A percentile compares a stretch with the other conserved stretches of the same genome.
These are phyloP conservation scores for Prinsepia uniflora DNA, from an alignment of 306 rosid genomes.

Conservation along the genomic window DNA sequence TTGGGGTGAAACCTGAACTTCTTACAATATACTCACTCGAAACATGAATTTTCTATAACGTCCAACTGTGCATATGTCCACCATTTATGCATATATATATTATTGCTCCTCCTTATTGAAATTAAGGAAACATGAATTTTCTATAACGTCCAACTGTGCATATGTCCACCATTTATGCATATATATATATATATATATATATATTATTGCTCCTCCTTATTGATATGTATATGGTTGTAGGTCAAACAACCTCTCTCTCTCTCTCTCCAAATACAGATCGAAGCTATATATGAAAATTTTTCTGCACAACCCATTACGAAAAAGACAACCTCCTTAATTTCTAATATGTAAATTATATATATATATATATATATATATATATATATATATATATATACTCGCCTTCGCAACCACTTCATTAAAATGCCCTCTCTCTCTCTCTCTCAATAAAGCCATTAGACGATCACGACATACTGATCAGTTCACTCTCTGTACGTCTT, in stretches of 20 bases:
- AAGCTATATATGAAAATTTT: too few species aligned
- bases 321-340: conserved; percentile 17
- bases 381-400: not conserved
- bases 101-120: not conserved
- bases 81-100: conserved; percentile 7
- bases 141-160: not conserved
- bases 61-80: not conserved
- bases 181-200: too few species aligned
- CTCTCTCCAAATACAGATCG: too few species aligned
- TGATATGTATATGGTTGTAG: not conserved
- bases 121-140: not conserved
- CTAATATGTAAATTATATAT: too few species aligned
- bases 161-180: conserved; percentile 14
- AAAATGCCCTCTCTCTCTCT: conserved; percentile 16
- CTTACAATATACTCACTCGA: too few species aligned
- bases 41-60: not conserved
- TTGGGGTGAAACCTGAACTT: too few species aligned
- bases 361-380: not conserved
- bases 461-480: not conserved
- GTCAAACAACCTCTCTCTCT: not conserved
- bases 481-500: not conserved
- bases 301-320: conserved; percentile 21
- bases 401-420: conserved; percentile 31
- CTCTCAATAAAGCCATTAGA: conserved; percentile 5
- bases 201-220: not conserved